Base-by-base conservation (phyloP, 306 rosid species). In the Urtica urens region DNA sequence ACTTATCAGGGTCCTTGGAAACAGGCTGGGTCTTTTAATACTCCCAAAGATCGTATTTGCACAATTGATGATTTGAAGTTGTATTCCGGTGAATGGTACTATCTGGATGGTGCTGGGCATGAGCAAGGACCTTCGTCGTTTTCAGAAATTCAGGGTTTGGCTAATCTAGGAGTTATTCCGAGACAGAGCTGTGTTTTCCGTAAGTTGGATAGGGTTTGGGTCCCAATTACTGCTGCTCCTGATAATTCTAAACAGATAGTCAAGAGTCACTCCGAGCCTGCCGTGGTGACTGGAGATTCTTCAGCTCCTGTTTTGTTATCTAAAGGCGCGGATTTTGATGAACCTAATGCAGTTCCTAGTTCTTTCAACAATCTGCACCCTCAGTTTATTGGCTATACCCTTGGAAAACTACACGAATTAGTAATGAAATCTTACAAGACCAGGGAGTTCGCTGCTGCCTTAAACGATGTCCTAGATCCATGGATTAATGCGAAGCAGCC, bases 401-500 rank as follows among this genome's bases (percentile, higher is more conserved):
- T 94, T 6, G 99, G 94, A 65, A 92, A 79, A 78, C 66, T 92
- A 22, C 96, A 92, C 25, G 99, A 92, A 66, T 57, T 85, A 77
- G 88, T 92, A 53, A 85, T 92, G 96, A 92, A 72, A 62, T 85
- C 94, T 45, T 85, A 77, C 54, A 85, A 82, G 76, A 85, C 87
- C 71, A 81, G 99, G 60, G 99, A 92, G 76, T 85, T 92, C 46
- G 87, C 95, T 33, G 93, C 94, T 1, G 99, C 81, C 41, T 79
- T 92, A 71, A 85, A 92, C 73, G 94, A 81, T 67, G 99, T 78
- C 60, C 78, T 92, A 60, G 96, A 92, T 68, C 95, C 99, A 26
- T 92, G 99, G 99, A 82, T 92, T 65, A 92, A 76, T 67, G 86
- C 85, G 49, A 82, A 75, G 63, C 99, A 92, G 60, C 87, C 99